Conservation (phyloP, 495 filamentous ascomycete species). For the Penicillium pancosmium region DNA sequence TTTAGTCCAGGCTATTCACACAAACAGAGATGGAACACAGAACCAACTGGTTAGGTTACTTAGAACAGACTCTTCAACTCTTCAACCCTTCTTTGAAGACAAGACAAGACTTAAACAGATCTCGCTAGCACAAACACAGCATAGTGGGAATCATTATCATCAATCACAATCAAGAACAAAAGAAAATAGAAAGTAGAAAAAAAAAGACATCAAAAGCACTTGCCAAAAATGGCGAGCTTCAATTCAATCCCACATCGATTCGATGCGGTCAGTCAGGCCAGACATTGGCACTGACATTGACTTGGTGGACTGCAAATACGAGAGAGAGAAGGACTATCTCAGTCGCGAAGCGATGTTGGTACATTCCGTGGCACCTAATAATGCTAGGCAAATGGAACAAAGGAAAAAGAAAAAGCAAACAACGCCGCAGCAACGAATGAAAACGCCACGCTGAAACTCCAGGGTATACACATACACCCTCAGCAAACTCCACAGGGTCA, state of each 20-base stretch:
- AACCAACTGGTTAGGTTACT: conserved; percentile 17
- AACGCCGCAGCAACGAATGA: conserved; percentile 28
- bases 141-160: conserved; percentile 30
- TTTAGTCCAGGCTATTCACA: conserved; percentile 11
- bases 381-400: conserved; percentile 32
- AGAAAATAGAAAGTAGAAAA: conserved; percentile 17
- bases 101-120: conserved; percentile 19
- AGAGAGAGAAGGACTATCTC: conserved; percentile 9
- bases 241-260: too few species aligned
- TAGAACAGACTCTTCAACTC: conserved; percentile 7
- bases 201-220: conserved; percentile 8
- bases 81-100: background rate
- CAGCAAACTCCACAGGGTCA: conserved; percentile 28
- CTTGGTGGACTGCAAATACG: background rate
- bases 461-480: conserved; percentile 19
- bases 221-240: background rate
- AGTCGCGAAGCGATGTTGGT: conserved; percentile 21
- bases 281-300: background rate
- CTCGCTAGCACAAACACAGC: conserved; percentile 27
- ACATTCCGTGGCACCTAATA: conserved; percentile 28
- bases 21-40: conserved; percentile 13
- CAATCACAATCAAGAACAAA: conserved; percentile 13
- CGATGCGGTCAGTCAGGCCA: too few species aligned
- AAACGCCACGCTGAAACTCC: conserved; percentile 33
- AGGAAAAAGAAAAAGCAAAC: conserved; percentile 25